A percentile compares a stretch with the other conserved stretches of the same genome.
Evolutionary conservation across 2,329 filamentous ascomycete genomes (phyloP).

Genomic region (Penicillium psychrosexuale): DNA sequence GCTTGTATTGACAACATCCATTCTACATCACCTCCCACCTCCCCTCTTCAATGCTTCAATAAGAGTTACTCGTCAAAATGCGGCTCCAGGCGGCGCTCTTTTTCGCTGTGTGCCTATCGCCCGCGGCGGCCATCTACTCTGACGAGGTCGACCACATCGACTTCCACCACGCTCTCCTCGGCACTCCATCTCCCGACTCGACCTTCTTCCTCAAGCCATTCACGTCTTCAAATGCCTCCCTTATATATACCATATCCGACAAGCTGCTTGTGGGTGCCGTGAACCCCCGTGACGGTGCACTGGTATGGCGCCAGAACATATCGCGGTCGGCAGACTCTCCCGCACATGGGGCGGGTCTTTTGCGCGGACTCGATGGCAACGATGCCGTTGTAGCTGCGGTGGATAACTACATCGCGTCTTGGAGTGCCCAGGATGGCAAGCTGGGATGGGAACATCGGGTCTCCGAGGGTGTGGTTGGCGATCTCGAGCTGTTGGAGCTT

Average conservation of each 20-base stretch:
- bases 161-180: conserved; percentile 87
- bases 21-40: conserved; percentile 8
- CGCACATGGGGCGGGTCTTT: conserved; percentile 36
- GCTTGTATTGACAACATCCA: conserved; percentile 18
- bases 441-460: conserved; percentile 70
- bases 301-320: conserved; percentile 83
- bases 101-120: conserved; percentile 47
- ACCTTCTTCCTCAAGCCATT: conserved; percentile 94
- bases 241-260: conserved; percentile 89
- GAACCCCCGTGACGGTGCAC: conserved; percentile 77
- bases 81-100: conserved; percentile 42
- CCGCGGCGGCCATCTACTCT: conserved; percentile 68
- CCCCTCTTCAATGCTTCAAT: conserved; percentile 33
- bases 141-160: conserved; percentile 92
- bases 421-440: conserved; percentile 79
- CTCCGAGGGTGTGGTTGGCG: conserved; percentile 41
- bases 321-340: conserved; percentile 41
- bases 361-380: conserved; percentile 75
- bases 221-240: conserved; percentile 74
- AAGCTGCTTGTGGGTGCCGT: conserved; percentile 79
- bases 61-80: conserved; percentile 34
- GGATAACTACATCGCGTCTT: conserved; percentile 68
- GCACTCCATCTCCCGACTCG: conserved; percentile 73
- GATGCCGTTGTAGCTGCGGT: conserved; percentile 72
- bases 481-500: conserved; percentile 72